Base-by-base conservation (phyloP, 2,329 filamentous ascomycete genomes). In the Xylariaceae sp. region DNA sequence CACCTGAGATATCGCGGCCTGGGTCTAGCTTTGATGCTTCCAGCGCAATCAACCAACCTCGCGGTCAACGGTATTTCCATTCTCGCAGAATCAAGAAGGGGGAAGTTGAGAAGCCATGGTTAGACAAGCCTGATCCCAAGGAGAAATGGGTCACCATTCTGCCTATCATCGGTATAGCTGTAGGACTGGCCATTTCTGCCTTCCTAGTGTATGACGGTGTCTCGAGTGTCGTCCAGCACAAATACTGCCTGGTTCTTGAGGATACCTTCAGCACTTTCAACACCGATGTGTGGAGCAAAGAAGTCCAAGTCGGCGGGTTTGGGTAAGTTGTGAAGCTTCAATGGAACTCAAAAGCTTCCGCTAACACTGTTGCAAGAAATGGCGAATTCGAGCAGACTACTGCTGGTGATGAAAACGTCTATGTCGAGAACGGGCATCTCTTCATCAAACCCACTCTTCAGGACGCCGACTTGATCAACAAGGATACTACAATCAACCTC, bases 61-160 rank as follows among this genome's bases (percentile, higher is more conserved):
- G 22, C 58, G 66, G 15, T 7, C 71, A 75, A 58, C 73, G 76
- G 46, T 90, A 86, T 70, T 92, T 91, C 64, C 85, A 85, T 67
- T 90, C 87, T 15, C 76, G 87, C 51, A 75, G 87, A 53, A 79
- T 92, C 32, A 80, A 77, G 64, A 89, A 89, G 65, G 87, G 81
- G 39, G 81, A 88, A 43, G 68, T 89, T 3, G 85, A 90, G 65
- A 86, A 88, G 70, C 86, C 89, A 11, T 94, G 89, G 89, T 69
- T 86, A 36, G 69, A 79, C n/a, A 85, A 83, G 64, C 82, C 75
- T 49, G 85, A 91, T 57, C 84, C 86, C 11, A 86, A 83, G 66
- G 87, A 92, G 75, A 94, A 90, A 72, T 94, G 89, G 89, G 83
- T 89, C 9, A 90, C 85, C 2, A 90, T 92, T 55, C 78, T 95